These are phyloP conservation scores for Aureobasidium sp. DNA, from an alignment of 2,329 filamentous ascomycete species.

Conservation along the genomic window DNA sequence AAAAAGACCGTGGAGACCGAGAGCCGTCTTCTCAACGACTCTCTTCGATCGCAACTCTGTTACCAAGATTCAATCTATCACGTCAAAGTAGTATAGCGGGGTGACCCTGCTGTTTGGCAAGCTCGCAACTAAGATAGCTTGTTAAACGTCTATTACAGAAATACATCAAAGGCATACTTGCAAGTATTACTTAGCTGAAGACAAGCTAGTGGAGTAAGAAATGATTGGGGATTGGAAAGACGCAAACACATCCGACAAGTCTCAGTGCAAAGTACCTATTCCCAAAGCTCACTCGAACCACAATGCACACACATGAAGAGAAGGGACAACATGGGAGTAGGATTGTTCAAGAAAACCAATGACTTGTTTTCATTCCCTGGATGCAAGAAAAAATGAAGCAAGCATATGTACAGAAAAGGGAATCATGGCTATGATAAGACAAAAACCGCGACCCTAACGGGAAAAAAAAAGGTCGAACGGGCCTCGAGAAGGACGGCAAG, in stretches of 20 bases:
- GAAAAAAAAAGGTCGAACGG: not conserved
- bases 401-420: not conserved
- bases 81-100: not conserved
- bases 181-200: no score
- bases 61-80: not conserved
- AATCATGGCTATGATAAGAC: not conserved
- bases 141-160: not conserved
- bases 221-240: no score
- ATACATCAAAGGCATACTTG: not conserved
- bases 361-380: not conserved
- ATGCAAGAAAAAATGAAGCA: not conserved
- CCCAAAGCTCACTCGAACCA: no score
- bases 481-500: not conserved
- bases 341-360: not conserved
- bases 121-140: no score
- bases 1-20: not conserved
- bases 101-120: not conserved
- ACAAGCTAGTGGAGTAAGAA: no score
- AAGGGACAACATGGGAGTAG: no score
- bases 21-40: not conserved
- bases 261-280: no score
- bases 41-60: not conserved
- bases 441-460: not conserved
- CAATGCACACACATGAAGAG: no score
- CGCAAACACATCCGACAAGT: no score